Evolutionary conservation across 192 early-diverging fungal genomes (phyloP), one percentile per base, ranked within the genome.

Genomic region (Backusella morwellensis): DNA sequence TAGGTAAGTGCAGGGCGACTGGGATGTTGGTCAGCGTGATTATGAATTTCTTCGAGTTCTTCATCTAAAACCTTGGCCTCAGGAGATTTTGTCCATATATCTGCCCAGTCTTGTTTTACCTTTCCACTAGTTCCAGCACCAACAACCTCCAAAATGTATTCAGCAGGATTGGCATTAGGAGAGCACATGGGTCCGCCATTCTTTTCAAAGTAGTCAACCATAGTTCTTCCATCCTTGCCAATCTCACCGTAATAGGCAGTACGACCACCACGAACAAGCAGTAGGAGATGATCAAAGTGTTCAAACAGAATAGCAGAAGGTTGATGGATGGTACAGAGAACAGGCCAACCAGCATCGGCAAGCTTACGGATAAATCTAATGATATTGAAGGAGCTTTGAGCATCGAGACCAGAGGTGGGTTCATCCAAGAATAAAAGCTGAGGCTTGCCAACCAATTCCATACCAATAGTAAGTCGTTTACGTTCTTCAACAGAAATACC

Each of bases 401-500:
- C 89, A 79, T 93, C 92, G 8, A 93, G 82, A n/a, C 96, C 96
- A 35, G 92, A 94, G 1, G 95, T 97, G 23, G 96, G 96, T 80
- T 93, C 96, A 83, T 96, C 95, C 76, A 97, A 86, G 83, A 97
- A 94, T 36, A 97, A 85, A 29, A 93, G 80, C 74, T 91, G 87
- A 19, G 92, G 91, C 83, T 91, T 86, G 9, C 94, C 87, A 6
- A 96, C 90, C 40, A 97, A 84, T 78, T 97, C 94, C 41, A 94
- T 87, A 40, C 91, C 96, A 66, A 98, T 95, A 19, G 92, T 93
- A 40, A 97, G 84, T 23, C 95, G 90, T 77, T 95, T 92, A 80
- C 93, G 93, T 84, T 97, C 94, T 72, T 94, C 95, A 19, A 95
- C 90, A 26, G 92, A 93, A 66, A 97, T 94, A 69, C 95, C 95